Evolutionary conservation across 352 stramenopile genomes (phyloP).

Genomic region (Phytophthora cactorum): DNA sequence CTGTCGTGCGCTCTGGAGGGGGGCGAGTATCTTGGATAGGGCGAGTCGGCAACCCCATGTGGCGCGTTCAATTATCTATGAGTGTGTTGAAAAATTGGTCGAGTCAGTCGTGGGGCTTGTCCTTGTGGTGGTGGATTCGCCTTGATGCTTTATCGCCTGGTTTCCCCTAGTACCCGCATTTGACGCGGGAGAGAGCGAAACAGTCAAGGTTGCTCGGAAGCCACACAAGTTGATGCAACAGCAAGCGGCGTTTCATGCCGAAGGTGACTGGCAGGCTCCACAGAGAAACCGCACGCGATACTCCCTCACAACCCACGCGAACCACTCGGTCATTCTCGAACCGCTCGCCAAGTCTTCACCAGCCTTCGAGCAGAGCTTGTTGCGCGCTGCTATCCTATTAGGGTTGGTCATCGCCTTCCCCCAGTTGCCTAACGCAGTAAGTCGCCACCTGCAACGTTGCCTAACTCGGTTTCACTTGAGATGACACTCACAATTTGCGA

Average conservation of each 20-base stretch:
- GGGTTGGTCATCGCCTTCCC: slow-evolving; percentile 16
- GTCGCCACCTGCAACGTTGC: slow-evolving; percentile 23
- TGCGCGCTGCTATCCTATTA: slow-evolving; percentile 2
- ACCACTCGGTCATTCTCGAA: slow-evolving; percentile 23
- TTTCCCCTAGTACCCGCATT: slow-evolving; percentile 16
- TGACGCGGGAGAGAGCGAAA: slow-evolving; percentile 25
- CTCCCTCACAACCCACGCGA: slow-evolving; percentile 4
- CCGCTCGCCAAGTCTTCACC: slow-evolving; percentile 1
- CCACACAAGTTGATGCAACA: slow-evolving; percentile 17
- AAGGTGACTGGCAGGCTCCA: slow-evolving; percentile 16
- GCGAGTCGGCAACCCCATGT: slow-evolving; percentile 5
- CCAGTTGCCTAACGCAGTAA: slow-evolving; percentile 33
- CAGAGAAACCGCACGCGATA: slow-evolving; percentile 26
- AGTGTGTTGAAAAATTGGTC: slow-evolving; percentile 33
- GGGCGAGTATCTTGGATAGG: slow-evolving; percentile 10
- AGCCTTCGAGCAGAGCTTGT: neutral
- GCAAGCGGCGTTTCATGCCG: slow-evolving; percentile 21
- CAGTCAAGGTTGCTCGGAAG: slow-evolving; percentile 8
- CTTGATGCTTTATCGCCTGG: neutral
- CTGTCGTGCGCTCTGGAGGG: slow-evolving; percentile 3
- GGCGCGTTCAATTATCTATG: slow-evolving; percentile 14
- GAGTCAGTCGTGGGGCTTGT: slow-evolving; percentile 24
- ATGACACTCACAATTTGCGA: slow-evolving; percentile 21
- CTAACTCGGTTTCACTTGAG: slow-evolving; percentile 22
- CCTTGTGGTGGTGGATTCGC: slow-evolving; percentile 4